These are phyloP conservation scores for Inga leiocalycina DNA, from an alignment of 306 rosid species.

Conservation along the genomic window DNA sequence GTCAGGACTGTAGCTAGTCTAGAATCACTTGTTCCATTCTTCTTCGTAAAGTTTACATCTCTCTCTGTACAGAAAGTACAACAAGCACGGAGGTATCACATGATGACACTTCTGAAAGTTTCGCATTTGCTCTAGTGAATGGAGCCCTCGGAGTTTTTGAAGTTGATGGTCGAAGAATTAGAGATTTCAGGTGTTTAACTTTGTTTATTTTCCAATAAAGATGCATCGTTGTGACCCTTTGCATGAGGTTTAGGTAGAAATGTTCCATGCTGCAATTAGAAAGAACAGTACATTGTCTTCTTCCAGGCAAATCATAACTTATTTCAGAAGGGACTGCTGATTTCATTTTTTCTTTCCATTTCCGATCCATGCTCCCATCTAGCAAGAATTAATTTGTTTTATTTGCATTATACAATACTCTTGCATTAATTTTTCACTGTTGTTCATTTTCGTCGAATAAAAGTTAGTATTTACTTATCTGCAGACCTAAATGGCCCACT, in stretches of 20 bases:
- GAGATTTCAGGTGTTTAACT: conserved; percentile 84
- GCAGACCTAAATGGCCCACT: conserved; percentile 99
- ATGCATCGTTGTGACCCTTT: background rate
- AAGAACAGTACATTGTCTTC: background rate
- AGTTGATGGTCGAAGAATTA: conserved; percentile 90
- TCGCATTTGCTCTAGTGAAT: conserved; percentile 90
- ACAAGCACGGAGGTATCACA: conserved; percentile 73
- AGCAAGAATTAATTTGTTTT: background rate
- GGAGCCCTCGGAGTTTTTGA: conserved; percentile 99
- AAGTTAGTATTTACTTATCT: conserved; percentile 34
- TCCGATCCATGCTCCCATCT: background rate
- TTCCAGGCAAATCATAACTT: background rate
- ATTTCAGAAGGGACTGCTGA: background rate
- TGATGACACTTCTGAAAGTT: conserved; percentile 89
- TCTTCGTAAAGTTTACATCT: conserved; percentile 28
- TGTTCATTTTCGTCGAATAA: conserved; percentile 43
- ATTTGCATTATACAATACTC: conserved; percentile 3
- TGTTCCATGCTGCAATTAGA: background rate
- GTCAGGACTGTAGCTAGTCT: conserved; percentile 30
- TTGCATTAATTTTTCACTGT: conserved; percentile 7
- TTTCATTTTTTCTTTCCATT: background rate
- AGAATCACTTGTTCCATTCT: conserved; percentile 28
- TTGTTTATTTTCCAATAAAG: conserved; percentile 19
- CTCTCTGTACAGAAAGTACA: conserved; percentile 54
- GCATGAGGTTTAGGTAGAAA: background rate